These are phyloP conservation scores for Suhomyces sp. DNA, from an alignment of 805 yeast species.

Conservation along the genomic window DNA sequence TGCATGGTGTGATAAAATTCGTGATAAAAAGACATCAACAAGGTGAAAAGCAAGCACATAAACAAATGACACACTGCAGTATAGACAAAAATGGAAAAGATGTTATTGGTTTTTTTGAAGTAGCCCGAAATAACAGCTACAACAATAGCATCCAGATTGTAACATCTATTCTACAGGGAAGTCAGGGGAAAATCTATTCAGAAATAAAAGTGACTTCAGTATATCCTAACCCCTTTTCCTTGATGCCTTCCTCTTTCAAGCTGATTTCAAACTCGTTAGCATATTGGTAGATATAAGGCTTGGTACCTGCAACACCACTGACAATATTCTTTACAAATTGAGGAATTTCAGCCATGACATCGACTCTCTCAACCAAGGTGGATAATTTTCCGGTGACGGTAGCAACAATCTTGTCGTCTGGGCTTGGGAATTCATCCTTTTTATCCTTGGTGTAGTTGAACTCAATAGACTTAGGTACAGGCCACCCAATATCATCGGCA, in stretches of 20 bases:
- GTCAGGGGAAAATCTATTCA: conserved; percentile 22
- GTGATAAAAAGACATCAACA: no score
- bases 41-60: no score
- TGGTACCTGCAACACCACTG: conserved; percentile 91
- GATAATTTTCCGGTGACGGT: conserved; percentile 59
- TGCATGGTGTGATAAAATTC: neutral
- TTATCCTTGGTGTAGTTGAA: conserved; percentile 55
- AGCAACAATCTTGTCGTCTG: conserved; percentile 44
- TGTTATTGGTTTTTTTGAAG: neutral
- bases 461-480: conserved; percentile 68
- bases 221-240: conserved; percentile 67
- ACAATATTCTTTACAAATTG: conserved; percentile 90
- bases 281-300: conserved; percentile 95
- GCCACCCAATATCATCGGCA: conserved; percentile 88
- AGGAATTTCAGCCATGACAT: conserved; percentile 97
- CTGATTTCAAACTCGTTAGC: conserved; percentile 60
- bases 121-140: no score
- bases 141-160: no score
- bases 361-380: conserved; percentile 81
- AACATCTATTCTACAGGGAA: no score
- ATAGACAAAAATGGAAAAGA: neutral
- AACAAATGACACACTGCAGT: no score
- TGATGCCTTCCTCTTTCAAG: conserved; percentile 36
- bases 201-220: conserved; percentile 80
- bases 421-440: conserved; percentile 44